Conservation (phyloP, 768 basidiomycete species). For the Arthromyces matolae region DNA sequence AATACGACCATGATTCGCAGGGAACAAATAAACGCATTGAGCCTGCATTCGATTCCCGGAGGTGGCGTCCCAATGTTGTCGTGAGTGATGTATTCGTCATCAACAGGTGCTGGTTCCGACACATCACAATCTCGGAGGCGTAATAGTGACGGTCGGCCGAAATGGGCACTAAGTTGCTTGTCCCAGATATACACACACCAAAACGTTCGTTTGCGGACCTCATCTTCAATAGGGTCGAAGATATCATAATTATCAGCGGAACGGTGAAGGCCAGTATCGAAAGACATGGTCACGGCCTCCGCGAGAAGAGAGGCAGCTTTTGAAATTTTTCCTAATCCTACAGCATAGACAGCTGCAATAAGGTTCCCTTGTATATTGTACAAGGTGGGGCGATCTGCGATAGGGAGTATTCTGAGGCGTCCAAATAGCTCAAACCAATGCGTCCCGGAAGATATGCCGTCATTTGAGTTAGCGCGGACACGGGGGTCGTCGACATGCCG, state of each 20-base stretch:
- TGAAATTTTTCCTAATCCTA: constrained; percentile 85
- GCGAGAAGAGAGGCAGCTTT: constrained; percentile 83
- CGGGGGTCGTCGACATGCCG: constrained; percentile 91
- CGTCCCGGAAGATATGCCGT: constrained; percentile 85
- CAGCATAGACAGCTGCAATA: constrained; percentile 89
- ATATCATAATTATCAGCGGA: constrained; percentile 81
- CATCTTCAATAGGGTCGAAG: constrained; percentile 87
- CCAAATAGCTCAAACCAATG: constrained; percentile 90
- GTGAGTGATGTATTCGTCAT: constrained; percentile 84
- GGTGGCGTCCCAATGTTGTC: constrained; percentile 69
- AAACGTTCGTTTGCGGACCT: constrained; percentile 91
- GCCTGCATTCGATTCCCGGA: constrained; percentile 66
- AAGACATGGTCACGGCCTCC: constrained; percentile 81
- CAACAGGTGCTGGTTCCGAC: constrained; percentile 78
- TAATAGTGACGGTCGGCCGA: constrained; percentile 85
- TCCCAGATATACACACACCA: constrained; percentile 98
- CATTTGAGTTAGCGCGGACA: constrained; percentile 75
- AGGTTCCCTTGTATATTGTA: constrained; percentile 92
- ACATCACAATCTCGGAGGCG: constrained; percentile 89
- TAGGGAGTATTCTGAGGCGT: constrained; percentile 82
- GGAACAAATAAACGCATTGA: constrained; percentile 76
- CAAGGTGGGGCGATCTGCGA: constrained; percentile 82
- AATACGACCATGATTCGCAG: constrained; percentile 83
- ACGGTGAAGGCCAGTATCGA: constrained; percentile 88
- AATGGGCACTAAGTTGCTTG: constrained; percentile 86